Percentiles rank a stretch among this genome's conserved stretches.
Conservation (phyloP, 345 rosid genomes). For the Euphorbia peplus region DNA sequence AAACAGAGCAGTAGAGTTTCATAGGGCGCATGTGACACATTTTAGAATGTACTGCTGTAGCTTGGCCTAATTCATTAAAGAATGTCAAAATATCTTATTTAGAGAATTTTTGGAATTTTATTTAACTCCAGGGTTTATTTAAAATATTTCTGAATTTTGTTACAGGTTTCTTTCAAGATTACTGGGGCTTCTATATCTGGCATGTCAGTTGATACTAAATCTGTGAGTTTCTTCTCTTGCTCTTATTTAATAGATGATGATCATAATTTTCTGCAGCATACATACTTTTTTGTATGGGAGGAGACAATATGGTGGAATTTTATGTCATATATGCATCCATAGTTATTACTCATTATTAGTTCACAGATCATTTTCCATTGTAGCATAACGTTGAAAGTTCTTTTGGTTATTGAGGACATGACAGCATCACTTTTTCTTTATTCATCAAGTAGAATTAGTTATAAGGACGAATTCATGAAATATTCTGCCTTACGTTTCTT, state of each 20-base stretch:
- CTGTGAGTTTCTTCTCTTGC: constrained; percentile 43
- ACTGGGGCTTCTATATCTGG: constrained; percentile 75
- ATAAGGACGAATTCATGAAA: background rate
- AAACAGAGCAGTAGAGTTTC: background rate
- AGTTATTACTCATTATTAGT: background rate
- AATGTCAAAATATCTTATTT: background rate
- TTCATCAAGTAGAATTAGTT: background rate
- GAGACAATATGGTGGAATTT: background rate
- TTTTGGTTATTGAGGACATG: background rate
- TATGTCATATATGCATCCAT: background rate
- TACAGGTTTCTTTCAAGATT: constrained; percentile 79
- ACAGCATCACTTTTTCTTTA: background rate
- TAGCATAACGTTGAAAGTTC: background rate
- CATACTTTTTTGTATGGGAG: background rate
- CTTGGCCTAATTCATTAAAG: background rate
- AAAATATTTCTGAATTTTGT: constrained; percentile 1
- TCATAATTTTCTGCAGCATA: background rate
- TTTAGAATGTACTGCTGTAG: background rate
- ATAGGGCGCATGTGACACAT: background rate
- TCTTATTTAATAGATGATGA: background rate
- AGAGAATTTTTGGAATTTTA: background rate
- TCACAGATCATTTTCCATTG: background rate
- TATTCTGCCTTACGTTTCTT: background rate
- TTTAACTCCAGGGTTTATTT: background rate
- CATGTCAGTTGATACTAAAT: constrained; percentile 81